Base-by-base conservation (phyloP, 768 basidiomycete species). In the Mycena olivaceomarginata region DNA sequence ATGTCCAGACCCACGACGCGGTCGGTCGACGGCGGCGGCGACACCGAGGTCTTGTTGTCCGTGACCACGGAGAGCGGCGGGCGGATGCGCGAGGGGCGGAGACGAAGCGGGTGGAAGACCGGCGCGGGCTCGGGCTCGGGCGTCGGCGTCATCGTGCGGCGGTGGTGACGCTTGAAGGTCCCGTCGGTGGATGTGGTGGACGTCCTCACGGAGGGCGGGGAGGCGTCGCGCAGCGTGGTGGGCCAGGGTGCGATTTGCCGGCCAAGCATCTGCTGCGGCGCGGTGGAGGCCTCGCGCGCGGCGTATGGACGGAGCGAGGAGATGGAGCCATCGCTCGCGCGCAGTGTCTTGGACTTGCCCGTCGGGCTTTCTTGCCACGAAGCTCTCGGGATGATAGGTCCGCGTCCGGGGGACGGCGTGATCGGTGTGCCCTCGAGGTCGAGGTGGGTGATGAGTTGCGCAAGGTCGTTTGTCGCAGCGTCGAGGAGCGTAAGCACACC, bases 391-490 rank as follows among this genome's bases (percentile, higher is more conserved):
- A 81, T 31, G 77, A 77, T 70, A 77, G 16, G 82, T 81, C 41
- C 80, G 73, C 25, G 79, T 75, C 64, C 82, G 41, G 45, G 84
- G 80, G 81, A 79, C 74, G 90, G 87, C 2, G 89, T 91, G 3
- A 88, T 87, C 0, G 95, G 95, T 0, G 96, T 96, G 5, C 94
- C 94, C 81, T 95, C 92, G 5, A 97, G 87, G 78, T 96, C 94
- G n/a, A 97, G 88, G n/a, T 91, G 90, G 77, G 93, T 94, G 83
- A 97, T 95, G 5, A 97, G 86, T 71, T 91, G 91, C 0, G 94
- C 95, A 5, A 97, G 89, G 56, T 96, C 95, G 67, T 95, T 92
- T 1, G 95, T 96, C 0, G 94, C 95, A 0, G 94, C 94, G 77
- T 94, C 94, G n/a, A 96, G 86, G 41, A 95, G 89, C 0, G 93